Evolutionary conservation across 2,329 filamentous ascomycete species (phyloP).

Genomic region (Fusarium brevicatenulatum): DNA sequence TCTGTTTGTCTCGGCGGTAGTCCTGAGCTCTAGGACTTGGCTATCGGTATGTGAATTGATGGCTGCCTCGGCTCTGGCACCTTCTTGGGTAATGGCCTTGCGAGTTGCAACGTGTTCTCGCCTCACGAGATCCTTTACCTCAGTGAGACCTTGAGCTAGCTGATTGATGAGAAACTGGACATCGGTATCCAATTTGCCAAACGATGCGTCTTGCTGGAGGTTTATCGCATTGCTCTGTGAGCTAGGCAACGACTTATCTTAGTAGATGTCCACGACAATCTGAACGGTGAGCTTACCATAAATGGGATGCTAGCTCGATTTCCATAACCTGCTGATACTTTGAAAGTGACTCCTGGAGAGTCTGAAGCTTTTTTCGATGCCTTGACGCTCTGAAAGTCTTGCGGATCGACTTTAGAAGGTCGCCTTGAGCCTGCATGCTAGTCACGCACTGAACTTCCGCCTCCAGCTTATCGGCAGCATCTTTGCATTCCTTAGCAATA

Average conservation of each 20-base stretch:
- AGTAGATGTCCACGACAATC: not conserved
- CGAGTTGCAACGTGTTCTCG: not conserved
- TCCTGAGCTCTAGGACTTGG: fast-evolving
- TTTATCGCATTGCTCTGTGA: fast-evolving
- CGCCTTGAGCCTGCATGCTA: fast-evolving
- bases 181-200: not conserved
- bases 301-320: fast-evolving
- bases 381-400: fast-evolving
- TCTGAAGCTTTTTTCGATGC: fast-evolving
- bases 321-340: fast-evolving
- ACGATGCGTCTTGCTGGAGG: not conserved
- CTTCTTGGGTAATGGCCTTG: fast-evolving
- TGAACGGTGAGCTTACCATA: not conserved
- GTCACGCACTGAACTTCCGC: fast-evolving
- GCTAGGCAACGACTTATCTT: not conserved
- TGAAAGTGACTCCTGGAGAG: fast-evolving
- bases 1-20: fast-evolving
- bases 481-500: not conserved
- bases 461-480: fast-evolving
- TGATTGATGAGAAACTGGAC: fast-evolving
- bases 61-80: fast-evolving
- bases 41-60: fast-evolving
- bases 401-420: fast-evolving
- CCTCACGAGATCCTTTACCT: fast-evolving
- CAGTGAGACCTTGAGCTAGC: fast-evolving